These are phyloP conservation scores for Vaccinium macrocarpon DNA, from an alignment of 148 eudicot species.

Conservation along the genomic window DNA sequence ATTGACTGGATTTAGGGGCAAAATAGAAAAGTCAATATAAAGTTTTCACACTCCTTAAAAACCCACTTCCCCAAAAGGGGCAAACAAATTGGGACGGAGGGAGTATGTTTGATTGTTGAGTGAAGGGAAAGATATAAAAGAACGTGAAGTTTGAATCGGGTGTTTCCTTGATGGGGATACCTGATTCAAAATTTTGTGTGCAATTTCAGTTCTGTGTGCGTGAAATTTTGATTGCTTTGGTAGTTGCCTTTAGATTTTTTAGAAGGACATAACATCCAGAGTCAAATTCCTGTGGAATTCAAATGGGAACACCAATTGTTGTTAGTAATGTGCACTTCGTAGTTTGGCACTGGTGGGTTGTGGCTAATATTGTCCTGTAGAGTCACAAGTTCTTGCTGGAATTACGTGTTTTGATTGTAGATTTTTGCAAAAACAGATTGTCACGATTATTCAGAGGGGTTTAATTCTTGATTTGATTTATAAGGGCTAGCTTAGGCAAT, in stretches of 20 bases:
- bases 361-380: not conserved
- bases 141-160: not conserved
- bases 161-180: not conserved
- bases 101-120: not conserved
- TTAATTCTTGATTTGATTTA: not conserved
- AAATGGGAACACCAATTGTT: not conserved
- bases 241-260: not conserved
- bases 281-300: slow-evolving; percentile 1
- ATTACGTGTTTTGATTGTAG: not conserved
- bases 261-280: not conserved
- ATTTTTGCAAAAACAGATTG: not conserved
- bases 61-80: too few relatives aligned
- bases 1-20: too few relatives aligned
- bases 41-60: too few relatives aligned
- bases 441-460: not conserved
- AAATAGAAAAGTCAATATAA: too few relatives aligned
- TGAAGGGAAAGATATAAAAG: not conserved
- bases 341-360: not conserved
- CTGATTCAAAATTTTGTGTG: not conserved
- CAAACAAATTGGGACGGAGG: too few relatives aligned
- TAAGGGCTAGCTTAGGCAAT: not conserved
- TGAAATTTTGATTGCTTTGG: not conserved
- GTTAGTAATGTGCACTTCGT: not conserved
- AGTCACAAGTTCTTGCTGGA: not conserved
- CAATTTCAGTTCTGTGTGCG: not conserved